Base-by-base conservation (phyloP, 2,329 filamentous ascomycete genomes). In the Ceratocystis variospora region DNA sequence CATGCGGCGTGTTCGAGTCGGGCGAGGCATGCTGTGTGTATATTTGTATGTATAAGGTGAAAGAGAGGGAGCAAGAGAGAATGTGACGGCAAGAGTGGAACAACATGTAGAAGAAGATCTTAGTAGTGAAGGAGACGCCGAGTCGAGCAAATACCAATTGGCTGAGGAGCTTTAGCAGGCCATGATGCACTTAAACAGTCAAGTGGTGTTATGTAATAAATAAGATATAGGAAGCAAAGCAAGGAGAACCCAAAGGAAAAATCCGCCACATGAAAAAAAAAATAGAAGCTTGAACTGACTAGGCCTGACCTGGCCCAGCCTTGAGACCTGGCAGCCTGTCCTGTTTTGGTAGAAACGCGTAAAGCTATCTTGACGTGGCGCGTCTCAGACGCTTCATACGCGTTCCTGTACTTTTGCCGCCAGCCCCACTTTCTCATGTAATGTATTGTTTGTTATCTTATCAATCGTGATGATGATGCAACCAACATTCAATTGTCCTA, bases 1-100 rank as follows among this genome's bases (percentile, higher is more conserved):
- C 65, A 68, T 68, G 59, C 67, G 68, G 50, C 68, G 68, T 22
- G 68, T 68, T 55, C 67, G 65, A 19, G 64, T 68, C 17, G 68
- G 68, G 44, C 68, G 68, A 62, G 68, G 68, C 68, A 69, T 69
- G 33, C 15, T 68, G 65, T 25, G n/a, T 28, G 4, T 41, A 15
- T 41, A 5, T 41, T 41, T 41, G 37, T 41, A 41, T 41, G 37
- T 41, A 41, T 41, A 12, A 8, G 37, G 37, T 41, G 12, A 41
- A 41, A 41, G 28, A 61, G 57, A 10, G 15, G 57, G n/a, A 31
- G 19, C 33, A n/a, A 41, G 25, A 22, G 55, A 28, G 31, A 41
- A 31, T 31, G n/a, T n/a, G 55, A n/a, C 48, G 2, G 6, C n/a
- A 53, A 8, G 8, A 53, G 37, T 41, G 10, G 37, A 41, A 41